These are phyloP conservation scores for Apophysomyces sp. DNA, from an alignment of 371 early-diverging fungal species.

Conservation along the genomic window DNA sequence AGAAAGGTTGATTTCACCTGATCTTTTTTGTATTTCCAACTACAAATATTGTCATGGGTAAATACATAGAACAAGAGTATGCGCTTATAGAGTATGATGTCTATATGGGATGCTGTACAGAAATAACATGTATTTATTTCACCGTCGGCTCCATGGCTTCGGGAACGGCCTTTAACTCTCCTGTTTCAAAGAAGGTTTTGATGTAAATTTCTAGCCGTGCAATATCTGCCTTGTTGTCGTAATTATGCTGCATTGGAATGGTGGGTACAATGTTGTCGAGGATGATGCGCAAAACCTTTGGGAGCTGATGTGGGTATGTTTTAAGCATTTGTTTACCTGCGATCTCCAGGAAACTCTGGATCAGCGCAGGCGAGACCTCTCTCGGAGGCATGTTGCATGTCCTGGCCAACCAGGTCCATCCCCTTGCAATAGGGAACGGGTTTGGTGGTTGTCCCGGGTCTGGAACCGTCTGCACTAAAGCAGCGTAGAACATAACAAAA, in stretches of 20 bases:
- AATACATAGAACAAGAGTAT: no score
- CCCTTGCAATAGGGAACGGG: constrained; percentile 58
- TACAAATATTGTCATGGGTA: no score
- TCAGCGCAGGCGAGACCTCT: constrained; percentile 67
- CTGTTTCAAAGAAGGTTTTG: neutral
- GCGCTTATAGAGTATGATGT: no score
- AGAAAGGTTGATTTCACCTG: no score
- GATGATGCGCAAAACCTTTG: constrained; percentile 35
- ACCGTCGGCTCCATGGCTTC: neutral
- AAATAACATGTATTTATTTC: neutral
- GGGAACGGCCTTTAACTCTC: neutral
- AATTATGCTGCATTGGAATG: constrained; percentile 11
- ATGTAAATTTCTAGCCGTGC: neutral
- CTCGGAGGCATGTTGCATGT: constrained; percentile 76
- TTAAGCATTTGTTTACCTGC: constrained; percentile 26
- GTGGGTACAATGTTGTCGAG: constrained; percentile 10
- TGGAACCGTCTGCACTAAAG: constrained; percentile 68
- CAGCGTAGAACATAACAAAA: constrained; percentile 74
- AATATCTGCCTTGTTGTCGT: constrained; percentile 10
- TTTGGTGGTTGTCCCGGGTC: constrained; percentile 48
- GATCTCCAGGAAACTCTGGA: constrained; percentile 68
- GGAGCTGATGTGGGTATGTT: constrained; percentile 33
- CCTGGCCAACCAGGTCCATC: constrained; percentile 82
- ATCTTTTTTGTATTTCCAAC: no score
- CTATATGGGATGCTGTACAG: no score